Conservation (phyloP, 768 basidiomycete species). For the Hydnum rufescens region DNA sequence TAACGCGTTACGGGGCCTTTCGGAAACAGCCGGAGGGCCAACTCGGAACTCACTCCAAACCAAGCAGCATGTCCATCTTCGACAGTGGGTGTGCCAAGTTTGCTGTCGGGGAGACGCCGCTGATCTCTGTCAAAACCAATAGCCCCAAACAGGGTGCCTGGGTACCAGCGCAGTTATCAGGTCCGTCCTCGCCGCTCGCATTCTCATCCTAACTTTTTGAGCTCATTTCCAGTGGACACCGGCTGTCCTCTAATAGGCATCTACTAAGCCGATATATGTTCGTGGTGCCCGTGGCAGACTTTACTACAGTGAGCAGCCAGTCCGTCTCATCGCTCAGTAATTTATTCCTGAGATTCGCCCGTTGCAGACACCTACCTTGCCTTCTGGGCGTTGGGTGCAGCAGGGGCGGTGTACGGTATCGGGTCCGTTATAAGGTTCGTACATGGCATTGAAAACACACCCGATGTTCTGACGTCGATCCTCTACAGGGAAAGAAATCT, state of each 20-base stretch:
- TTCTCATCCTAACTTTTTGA: conserved; percentile 5
- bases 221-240: conserved; percentile 6
- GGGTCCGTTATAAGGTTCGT: conserved; percentile 29
- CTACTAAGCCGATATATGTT: conserved; percentile 34
- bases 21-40: not conserved
- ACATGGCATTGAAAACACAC: too few species aligned
- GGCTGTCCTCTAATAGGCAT: conserved; percentile 22
- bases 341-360: not conserved
- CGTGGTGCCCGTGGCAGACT: conserved; percentile 40
- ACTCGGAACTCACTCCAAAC: conserved; percentile 5
- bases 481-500: too few species aligned
- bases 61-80: not conserved
- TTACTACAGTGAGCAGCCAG: conserved; percentile 34
- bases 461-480: too few species aligned
- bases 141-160: conserved; percentile 46
- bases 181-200: conserved; percentile 21
- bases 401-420: conserved; percentile 31
- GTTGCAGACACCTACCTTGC: conserved; percentile 33
- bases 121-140: not conserved
- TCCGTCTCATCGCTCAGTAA: not conserved
- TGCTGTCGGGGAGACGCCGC: not conserved
- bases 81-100: not conserved
- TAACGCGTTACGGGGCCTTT: not conserved
- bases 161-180: conserved; percentile 49
- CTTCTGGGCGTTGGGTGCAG: conserved; percentile 34